Base-by-base conservation (phyloP, 495 filamentous ascomycete species). In the Pyrenopolyporus hunteri region DNA sequence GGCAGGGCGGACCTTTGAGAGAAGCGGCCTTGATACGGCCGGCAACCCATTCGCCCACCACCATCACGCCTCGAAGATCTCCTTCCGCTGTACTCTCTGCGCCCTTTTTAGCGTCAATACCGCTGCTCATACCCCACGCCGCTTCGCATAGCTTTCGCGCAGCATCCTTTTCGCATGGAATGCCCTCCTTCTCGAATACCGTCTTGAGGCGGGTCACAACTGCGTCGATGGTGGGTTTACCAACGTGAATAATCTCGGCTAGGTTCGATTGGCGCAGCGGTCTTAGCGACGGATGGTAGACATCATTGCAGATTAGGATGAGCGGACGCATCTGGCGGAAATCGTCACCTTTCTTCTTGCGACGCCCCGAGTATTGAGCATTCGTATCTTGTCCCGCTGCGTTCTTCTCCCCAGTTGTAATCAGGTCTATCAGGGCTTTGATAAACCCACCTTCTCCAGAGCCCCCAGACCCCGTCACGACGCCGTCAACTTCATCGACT, bases 401-500 rank as follows among this genome's bases (percentile, higher is more conserved):
- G 62, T 96, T 96, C 76, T 89, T 93, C 69, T 96, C 88, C 68
- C 97, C 94, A 9, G 89, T 79, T 14, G 86, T 72, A 29, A 97
- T 85, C 1, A 98, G 81, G 59, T 97, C 94, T 54, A 98, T 90
- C 59, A 98, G 77, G 6, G 94, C 94, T 73, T 93, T 96, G 73
- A 98, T 87, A 62, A 98, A 98, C 2, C 94, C 94, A 17, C 92
- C 92, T 43, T 85, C 87, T 28, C 83, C 86, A 19, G 78, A 77
- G 16, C 76, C 86, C 11, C 89, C 88, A 54, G 85, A 86, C 13
- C 94, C 91, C 29, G 85, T 80, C 32, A 93, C 90, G 3, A 94
- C 93, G 37, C 94, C 94, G 69, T 98, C 94, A 4, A 97, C 93
- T 74, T 98, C 94, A 68, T 98, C 94, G 0, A 98, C 89, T 7